Evolutionary conservation across 345 rosid genomes (phyloP), one percentile per base, ranked within the genome.

Genomic region (Alliaria petiolata): DNA sequence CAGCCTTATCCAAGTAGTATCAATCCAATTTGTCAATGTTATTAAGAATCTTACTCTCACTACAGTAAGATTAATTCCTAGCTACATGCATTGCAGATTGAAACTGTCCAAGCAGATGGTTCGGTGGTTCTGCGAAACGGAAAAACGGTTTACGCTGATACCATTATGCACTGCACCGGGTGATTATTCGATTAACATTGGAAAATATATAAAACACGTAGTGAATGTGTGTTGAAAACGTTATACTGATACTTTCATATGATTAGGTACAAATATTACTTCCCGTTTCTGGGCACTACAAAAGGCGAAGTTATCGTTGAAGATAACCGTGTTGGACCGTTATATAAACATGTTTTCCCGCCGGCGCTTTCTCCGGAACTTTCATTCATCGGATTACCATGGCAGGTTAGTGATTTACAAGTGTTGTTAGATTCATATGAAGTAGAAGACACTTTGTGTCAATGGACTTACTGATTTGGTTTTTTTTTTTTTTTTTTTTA

Each of bases 91-190:
- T 28, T 81, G 82, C 87, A 91, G 92, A 82, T 91, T 69, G 81
- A 83, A 70, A 59, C 70, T 20, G 87, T 72, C 16, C 44, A 20
- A 12, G 72, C 74, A 63, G 91, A 89, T 78, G 92, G 97, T 28
- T 67, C 78, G 25, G 69, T 85, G 60, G 72, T 79, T 25, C 84
- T 91, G 50, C 78, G 42, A 8, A 85, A 83, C 50, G 88, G 89
- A 57, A 76, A 69, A 35, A 57, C 51, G 19, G 67, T 82, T n/a
- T 30, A 13, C 7, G 91, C 91, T 1, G 83, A 85, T 78, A 65
- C 81, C 36, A 83, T 91, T 70, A 61, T 91, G 49, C 97, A 89
- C 43, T 85, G 93, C 80, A 87, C 91, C 0, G 93, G 91, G 95
- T 91, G 80, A 83, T 52, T 16, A 82, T 54, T 19, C 9, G 35